Conservation (phyloP, 2,329 filamentous ascomycete genomes). For the Grosmannia huntii region DNA sequence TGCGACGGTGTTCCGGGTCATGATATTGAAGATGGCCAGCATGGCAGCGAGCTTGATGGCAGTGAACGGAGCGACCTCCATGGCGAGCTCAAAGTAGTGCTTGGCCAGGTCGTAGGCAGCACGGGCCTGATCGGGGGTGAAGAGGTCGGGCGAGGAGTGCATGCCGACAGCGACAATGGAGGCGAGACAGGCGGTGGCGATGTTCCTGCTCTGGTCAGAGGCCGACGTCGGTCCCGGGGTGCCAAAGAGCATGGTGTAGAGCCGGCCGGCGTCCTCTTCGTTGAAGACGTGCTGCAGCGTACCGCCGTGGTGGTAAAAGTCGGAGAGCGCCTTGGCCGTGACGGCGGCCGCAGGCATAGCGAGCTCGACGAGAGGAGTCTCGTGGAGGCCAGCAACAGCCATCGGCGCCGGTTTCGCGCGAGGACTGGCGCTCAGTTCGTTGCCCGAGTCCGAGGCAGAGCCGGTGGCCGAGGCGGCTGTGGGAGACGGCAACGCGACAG, state of each 20-base stretch:
- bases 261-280: neutral
- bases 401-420: neutral
- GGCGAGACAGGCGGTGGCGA: constrained; percentile 16
- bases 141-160: constrained; percentile 14
- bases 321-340: constrained; percentile 4
- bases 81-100: constrained; percentile 15
- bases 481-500: neutral
- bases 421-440: neutral
- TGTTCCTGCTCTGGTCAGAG: neutral
- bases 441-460: neutral
- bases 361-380: constrained; percentile 6
- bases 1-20: constrained; percentile 17
- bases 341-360: constrained; percentile 12
- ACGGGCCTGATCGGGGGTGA: constrained; percentile 9
- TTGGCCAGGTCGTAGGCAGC: constrained; percentile 17
- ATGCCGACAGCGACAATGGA: constrained; percentile 17
- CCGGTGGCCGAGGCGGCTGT: neutral
- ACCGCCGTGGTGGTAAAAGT: neutral
- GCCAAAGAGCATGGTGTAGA: neutral
- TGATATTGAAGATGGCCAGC: constrained; percentile 19
- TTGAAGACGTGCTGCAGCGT: neutral
- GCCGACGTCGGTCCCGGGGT: too few species aligned
- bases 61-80: constrained; percentile 15
- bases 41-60: constrained; percentile 19
- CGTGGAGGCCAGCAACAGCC: neutral